Evolutionary conservation across 306 rosid species (phyloP), one percentile per base, ranked within the genome.

Genomic region (Fragaria iinumae): DNA sequence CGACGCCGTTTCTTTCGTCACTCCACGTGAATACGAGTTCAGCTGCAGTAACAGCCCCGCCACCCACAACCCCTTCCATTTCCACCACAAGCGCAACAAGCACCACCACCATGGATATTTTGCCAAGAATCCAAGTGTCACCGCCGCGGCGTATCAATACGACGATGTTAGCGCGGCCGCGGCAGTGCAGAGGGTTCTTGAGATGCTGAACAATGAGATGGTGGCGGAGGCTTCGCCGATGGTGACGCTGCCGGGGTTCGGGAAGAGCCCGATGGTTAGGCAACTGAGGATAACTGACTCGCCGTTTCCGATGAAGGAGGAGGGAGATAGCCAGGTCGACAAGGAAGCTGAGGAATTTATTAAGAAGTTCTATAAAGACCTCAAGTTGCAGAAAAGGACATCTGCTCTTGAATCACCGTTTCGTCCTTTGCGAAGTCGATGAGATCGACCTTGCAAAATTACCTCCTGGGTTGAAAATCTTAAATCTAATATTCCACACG

Each of bases 31-130:
- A 20, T 95, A 95, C 62, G 97, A 95, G 72, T 95, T 95, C 88
- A 95, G 99, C 85, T 95, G 99, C 87, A 92, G 91, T 79, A 92
- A 91, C 77, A 89, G 87, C 83, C 99, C 98, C 5, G 89, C 91
- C 20, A 7, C 4, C 11, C 57, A 57, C 74, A 71, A 70, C 44
- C 90, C 86, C 27, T 80, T 81, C 53, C 80, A 57, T 45, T 48
- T 73, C 89, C 13, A 44, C 45, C 59, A 53, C 65, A 89, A 87
- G 67, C 84, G 86, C 63, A 56, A 59, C 72, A 71, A 78, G 11
- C 77, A 85, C 72, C 65, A 29, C 73, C 63, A n/a, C 68, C 69
- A 43, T 38, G 4, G 50, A 53, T 53, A 47, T 27, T 77, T 76
- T 52, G 53, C 85, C 23, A 86, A 81, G 63, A 45, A 17, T 4